Evolutionary conservation across 352 stramenopile genomes (phyloP).

Genomic region (Phytophthora foliorum): DNA sequence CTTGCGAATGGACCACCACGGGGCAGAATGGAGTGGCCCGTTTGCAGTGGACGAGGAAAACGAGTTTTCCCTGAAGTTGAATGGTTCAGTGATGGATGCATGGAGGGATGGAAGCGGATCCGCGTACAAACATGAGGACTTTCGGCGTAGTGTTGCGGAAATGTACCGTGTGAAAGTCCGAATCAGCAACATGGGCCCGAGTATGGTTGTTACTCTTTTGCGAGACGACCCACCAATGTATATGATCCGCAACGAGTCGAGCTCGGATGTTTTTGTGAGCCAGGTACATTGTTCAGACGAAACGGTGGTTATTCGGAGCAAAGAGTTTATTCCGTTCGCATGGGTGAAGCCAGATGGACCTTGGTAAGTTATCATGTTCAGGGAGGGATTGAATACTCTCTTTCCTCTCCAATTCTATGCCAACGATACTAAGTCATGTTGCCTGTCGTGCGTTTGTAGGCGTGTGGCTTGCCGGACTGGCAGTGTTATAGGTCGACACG

Average conservation of each 20-base stretch:
- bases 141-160: constrained; percentile 49
- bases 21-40: constrained; percentile 82
- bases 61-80: constrained; percentile 85
- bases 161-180: constrained; percentile 82
- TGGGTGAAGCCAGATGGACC: constrained; percentile 82
- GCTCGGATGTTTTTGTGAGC: constrained; percentile 74
- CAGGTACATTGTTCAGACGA: constrained; percentile 78
- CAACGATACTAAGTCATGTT: background rate
- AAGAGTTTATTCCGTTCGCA: constrained; percentile 83
- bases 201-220: constrained; percentile 83
- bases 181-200: constrained; percentile 81
- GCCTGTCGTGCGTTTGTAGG: constrained; percentile 40
- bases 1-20: constrained; percentile 79
- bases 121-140: constrained; percentile 50
- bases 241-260: constrained; percentile 87
- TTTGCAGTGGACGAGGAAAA: constrained; percentile 89
- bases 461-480: constrained; percentile 78
- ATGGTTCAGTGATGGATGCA: constrained; percentile 56
- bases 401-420: background rate
- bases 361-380: constrained; percentile 50
- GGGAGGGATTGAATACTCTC: background rate
- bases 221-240: constrained; percentile 88
- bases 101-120: constrained; percentile 58
- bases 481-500: constrained; percentile 51
- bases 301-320: constrained; percentile 66